Evolutionary conservation across 305 asterid genomes (phyloP), one percentile per base, ranked within the genome.

Genomic region (Caryopteris hybrid): DNA sequence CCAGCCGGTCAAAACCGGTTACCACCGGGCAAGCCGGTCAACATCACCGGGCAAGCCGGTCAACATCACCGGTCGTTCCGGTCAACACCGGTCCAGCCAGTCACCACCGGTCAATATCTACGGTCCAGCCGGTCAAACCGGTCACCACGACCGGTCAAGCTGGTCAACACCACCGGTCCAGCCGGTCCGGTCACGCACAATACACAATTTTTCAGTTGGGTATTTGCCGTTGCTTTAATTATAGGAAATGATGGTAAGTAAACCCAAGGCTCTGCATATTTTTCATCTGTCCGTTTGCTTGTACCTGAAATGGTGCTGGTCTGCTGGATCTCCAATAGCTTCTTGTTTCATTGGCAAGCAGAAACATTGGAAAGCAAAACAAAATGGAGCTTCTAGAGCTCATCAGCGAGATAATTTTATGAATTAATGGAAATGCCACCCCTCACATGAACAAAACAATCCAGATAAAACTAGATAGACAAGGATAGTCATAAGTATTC

Each of bases 91-190:
- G n/a, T n/a, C n/a, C n/a, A n/a, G n/a, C n/a, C n/a, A n/a, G n/a
- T n/a, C n/a, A n/a, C n/a, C n/a, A n/a, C n/a, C n/a, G n/a, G n/a
- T n/a, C n/a, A n/a, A n/a, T n/a, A n/a, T n/a, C n/a, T n/a, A n/a
- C n/a, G n/a, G 99, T 82, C 98, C 99, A 77, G 99, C 99, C 71
- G 98, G 91, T 83, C 91, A 98, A 69, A 94, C 99, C 31, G 99
- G 99, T 27, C 99, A 94, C 79, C 89, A 94, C 77, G 99, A 98
- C 72, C 99, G 91, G 81, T 98, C 98, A 69, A 95, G n/a, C n/a
- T n/a, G n/a, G n/a, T n/a, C n/a, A n/a, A n/a, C n/a, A n/a, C n/a
- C n/a, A n/a, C n/a, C n/a, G n/a, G n/a, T n/a, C n/a, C n/a, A n/a
- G n/a, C n/a, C n/a, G n/a, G n/a, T n/a, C n/a, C n/a, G n/a, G n/a